These are phyloP conservation scores for Nakazawaea ishiwadae DNA, from an alignment of 805 yeast genomes.

Conservation along the genomic window DNA sequence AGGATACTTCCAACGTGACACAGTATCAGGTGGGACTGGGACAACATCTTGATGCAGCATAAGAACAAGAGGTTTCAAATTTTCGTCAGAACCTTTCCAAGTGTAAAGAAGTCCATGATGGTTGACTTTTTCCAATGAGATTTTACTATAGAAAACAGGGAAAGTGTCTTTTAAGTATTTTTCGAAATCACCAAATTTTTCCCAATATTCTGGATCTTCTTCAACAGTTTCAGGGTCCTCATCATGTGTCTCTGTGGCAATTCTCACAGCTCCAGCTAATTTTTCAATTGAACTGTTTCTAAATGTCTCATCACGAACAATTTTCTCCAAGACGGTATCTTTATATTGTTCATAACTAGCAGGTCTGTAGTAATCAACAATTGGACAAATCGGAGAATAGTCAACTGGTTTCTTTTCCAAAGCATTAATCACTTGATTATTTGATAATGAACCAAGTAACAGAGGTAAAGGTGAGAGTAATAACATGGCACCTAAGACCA, in stretches of 20 bases:
- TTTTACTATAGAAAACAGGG: conserved; percentile 30
- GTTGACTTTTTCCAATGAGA: conserved; percentile 34
- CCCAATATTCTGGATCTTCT: conserved; percentile 45
- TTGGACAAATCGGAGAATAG: conserved; percentile 6
- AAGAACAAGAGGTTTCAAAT: conserved; percentile 38
- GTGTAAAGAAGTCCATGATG: conserved; percentile 39
- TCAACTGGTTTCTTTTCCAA: too few species aligned
- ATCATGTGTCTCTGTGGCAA: conserved; percentile 65
- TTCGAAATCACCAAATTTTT: conserved; percentile 30
- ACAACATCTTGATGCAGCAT: conserved; percentile 50
- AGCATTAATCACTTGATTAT: too few species aligned
- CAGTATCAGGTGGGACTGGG: conserved; percentile 39
- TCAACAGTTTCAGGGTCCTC: conserved; percentile 40
- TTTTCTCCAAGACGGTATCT: conserved; percentile 26
- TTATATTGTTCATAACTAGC: conserved; percentile 26
- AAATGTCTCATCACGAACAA: conserved; percentile 32
- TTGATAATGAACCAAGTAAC: too few species aligned
- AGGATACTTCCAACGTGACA: conserved; percentile 32
- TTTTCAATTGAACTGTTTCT: conserved; percentile 36
- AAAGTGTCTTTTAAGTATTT: conserved; percentile 33
- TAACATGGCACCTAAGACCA: too few species aligned
- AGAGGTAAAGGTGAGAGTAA: too few species aligned
- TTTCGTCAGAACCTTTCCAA: conserved; percentile 36
- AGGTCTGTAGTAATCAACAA: conserved; percentile 25
- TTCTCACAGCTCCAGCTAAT: conserved; percentile 54